A percentile compares a stretch with the other conserved stretches of the same genome.
Conservation (phyloP, 73 alveolate species). For the Paramecium sonneborni region DNA sequence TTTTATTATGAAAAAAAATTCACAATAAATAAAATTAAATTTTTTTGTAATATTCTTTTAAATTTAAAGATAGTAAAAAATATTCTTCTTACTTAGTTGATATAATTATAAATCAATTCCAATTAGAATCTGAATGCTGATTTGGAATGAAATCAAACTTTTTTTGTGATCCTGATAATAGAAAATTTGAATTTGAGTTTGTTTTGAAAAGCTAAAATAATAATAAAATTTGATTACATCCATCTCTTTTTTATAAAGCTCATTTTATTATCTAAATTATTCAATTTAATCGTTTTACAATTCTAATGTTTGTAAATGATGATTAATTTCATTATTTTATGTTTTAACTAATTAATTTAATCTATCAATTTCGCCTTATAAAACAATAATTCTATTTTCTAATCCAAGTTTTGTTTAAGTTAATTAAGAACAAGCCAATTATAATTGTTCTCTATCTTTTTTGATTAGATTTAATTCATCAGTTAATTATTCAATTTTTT, state of each 20-base stretch:
- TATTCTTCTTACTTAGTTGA: neutral
- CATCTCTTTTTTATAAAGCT: slow-evolving; percentile 12
- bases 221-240: neutral
- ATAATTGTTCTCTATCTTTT: slow-evolving; percentile 34
- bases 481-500: neutral
- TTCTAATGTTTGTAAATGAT: neutral
- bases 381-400: slow-evolving; percentile 26
- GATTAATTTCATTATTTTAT: neutral
- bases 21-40: no score
- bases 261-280: slow-evolving; percentile 27
- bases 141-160: slow-evolving; percentile 22
- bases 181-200: neutral
- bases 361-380: slow-evolving; percentile 42
- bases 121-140: slow-evolving; percentile 48
- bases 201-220: neutral
- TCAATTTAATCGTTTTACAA: neutral
- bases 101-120: neutral
- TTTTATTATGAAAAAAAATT: no score
- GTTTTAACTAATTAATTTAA: slow-evolving; percentile 32
- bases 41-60: no score
- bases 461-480: neutral
- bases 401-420: neutral
- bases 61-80: neutral
- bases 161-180: neutral
- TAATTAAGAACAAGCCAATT: neutral